A percentile compares a stretch with the other conserved stretches of the same genome.
Evolutionary conservation across 495 filamentous ascomycete genomes (phyloP).

Genomic region (Trichoderma virens): DNA sequence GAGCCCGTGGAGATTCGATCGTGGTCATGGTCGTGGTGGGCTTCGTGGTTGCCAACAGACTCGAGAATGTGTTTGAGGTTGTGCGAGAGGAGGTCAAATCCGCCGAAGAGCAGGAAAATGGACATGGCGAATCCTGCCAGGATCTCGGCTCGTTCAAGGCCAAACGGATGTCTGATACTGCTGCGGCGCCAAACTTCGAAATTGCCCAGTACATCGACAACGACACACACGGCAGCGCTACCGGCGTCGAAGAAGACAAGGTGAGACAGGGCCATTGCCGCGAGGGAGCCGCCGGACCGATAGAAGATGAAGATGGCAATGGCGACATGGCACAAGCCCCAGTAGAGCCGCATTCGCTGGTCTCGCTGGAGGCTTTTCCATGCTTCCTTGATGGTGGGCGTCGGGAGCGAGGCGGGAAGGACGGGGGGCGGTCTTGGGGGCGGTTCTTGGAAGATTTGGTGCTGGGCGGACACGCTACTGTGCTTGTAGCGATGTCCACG

Average conservation of each 20-base stretch:
- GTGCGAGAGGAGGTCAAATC: conserved; percentile 88
- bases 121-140: conserved; percentile 96
- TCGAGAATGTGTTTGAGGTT: conserved; percentile 81
- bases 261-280: conserved; percentile 87
- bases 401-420: conserved; percentile 84
- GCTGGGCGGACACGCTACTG: conserved; percentile 75
- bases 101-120: conserved; percentile 90
- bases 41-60: conserved; percentile 41
- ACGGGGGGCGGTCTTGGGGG: conserved; percentile 77
- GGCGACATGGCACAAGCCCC: conserved; percentile 82
- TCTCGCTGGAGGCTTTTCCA: conserved; percentile 78
- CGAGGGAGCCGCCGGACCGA: conserved; percentile 76
- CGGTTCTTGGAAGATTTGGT: conserved; percentile 96
- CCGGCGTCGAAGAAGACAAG: conserved; percentile 91
- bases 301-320: conserved; percentile 79
- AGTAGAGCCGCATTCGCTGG: conserved; percentile 72
- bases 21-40: conserved; percentile 65
- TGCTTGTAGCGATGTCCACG: conserved; percentile 98
- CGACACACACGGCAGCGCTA: conserved; percentile 85
- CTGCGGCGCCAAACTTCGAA: conserved; percentile 97
- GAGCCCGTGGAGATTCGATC: conserved; percentile 59
- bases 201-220: conserved; percentile 85
- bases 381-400: conserved; percentile 85
- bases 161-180: conserved; percentile 89
- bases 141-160: conserved; percentile 82